phyloP scores from a whole-genome alignment of 768 basidiomycete genomes.

The Butyriboletus loyo region DNA sequence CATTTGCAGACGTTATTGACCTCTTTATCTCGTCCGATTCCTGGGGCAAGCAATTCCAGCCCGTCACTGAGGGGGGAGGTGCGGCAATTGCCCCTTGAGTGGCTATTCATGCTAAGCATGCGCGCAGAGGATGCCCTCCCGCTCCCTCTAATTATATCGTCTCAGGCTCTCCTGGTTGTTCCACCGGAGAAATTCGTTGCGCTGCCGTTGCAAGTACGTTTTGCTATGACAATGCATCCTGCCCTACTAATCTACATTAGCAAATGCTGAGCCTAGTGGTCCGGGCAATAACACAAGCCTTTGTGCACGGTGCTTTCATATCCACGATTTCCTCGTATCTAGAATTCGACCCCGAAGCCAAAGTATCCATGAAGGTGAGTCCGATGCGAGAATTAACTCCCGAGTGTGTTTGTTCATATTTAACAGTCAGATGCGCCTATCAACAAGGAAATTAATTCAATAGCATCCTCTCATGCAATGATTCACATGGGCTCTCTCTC shows the following conservation, averaged over 20 bases:
- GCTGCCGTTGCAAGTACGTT: slow-evolving; percentile 50
- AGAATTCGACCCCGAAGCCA: slow-evolving; percentile 17
- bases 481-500: slow-evolving; percentile 39
- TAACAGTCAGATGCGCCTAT: slow-evolving; percentile 34
- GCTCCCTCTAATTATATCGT: slow-evolving; percentile 49
- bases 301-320: slow-evolving; percentile 55
- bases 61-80: slow-evolving; percentile 44
- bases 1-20: slow-evolving; percentile 74
- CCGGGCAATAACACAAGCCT: slow-evolving; percentile 52
- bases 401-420: slow-evolving; percentile 1
- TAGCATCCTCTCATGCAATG: slow-evolving; percentile 37
- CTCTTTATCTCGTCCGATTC: slow-evolving; percentile 41
- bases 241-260: slow-evolving; percentile 1
- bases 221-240: slow-evolving; percentile 25
- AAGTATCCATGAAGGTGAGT: slow-evolving; percentile 19
- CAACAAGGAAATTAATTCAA: slow-evolving; percentile 31
- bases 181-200: slow-evolving; percentile 54
- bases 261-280: slow-evolving; percentile 35
- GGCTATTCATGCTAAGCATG: slow-evolving; percentile 7
- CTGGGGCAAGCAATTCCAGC: slow-evolving; percentile 71
- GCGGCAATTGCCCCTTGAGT: slow-evolving; percentile 16
- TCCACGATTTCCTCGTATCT: slow-evolving; percentile 39
- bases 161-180: slow-evolving; percentile 58
- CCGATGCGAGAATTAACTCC: not conserved
- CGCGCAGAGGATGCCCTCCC: slow-evolving; percentile 43